Base-by-base conservation (phyloP, 108 stramenopile species). In the Pseudonitzschia pungens region DNA sequence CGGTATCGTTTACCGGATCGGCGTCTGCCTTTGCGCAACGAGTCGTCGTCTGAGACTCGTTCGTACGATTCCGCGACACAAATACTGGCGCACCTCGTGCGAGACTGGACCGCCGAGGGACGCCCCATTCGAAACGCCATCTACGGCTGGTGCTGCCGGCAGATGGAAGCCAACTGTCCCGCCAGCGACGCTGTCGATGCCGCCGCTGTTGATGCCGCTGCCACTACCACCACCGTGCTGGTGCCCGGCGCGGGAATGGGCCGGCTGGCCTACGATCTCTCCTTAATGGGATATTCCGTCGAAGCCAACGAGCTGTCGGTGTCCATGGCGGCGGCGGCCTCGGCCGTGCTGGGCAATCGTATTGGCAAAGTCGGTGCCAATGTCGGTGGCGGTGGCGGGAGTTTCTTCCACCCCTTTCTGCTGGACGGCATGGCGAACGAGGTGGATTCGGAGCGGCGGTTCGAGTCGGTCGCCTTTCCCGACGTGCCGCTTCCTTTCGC, bases 171-270 rank as follows among this genome's bases (percentile, higher is more conserved):
- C 14, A 52, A 64, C 24, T 31, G 59, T 20, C 40, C 58, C n/a
- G 18, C 2, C 16, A 10, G 45, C 45, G 14, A 8, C 45, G 36
- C 36, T 36, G 6, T 65, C 28, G 24, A 11, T 22, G 9, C 21
- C 1, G 55, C 16, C 9, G 15, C 62, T 51, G 2, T 6, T 36
- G 2, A 2, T 36, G 36, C 36, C 6, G 2, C 36, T 36, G 36
- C 36, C 36, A 51, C 36, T 7, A 31, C 16, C 40, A 8, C 40
- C 22, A 65, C 78, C 14, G 77, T 94, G 2, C 63, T 94, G 28
- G 88, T 94, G 28, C 89, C 90, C 20, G 93, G 93, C 31, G 83
- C 93, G 29, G 93, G 93, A 6, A 72, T 90, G 74, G 93, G 85
- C n/a, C 70, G 93, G 54, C 72, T 94, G 41, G 93, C 93, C n/a